A percentile compares a stretch with the other conserved stretches of the same genome.
Conservation (phyloP, 495 filamentous ascomycete species). For the Aspergillus nidulans region DNA sequence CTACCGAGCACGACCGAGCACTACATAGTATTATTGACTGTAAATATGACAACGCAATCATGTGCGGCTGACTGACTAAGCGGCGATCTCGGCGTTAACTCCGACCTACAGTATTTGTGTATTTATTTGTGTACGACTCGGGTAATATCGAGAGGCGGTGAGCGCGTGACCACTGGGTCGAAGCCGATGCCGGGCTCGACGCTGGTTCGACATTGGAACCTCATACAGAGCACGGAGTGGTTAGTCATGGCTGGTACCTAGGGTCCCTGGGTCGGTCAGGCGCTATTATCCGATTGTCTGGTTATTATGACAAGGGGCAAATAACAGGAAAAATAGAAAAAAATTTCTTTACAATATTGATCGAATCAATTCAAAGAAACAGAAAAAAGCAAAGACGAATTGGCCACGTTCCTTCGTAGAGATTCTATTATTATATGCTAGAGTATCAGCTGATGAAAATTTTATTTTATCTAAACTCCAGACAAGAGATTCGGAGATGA, state of each 20-base stretch:
- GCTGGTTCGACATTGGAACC: neutral
- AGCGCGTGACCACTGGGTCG: conserved; percentile 3
- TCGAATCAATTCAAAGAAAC: neutral
- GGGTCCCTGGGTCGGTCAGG: neutral
- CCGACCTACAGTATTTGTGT: neutral
- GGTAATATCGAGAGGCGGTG: conserved; percentile 7
- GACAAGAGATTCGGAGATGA: neutral
- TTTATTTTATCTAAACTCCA: neutral
- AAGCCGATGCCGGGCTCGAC: neutral
- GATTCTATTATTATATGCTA: neutral
- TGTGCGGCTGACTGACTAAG: too few species aligned
- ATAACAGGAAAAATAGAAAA: neutral
- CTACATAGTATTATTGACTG: neutral
- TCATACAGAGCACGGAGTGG: too few species aligned
- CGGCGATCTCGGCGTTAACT: neutral
- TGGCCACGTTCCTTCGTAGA: conserved; percentile 3
- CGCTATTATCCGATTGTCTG: conserved; percentile 8
- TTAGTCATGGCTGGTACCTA: too few species aligned
- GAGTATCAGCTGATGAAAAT: conserved; percentile 9
- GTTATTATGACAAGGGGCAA: conserved; percentile 9
- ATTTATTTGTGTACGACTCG: neutral
- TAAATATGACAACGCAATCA: neutral
- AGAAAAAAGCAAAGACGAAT: conserved; percentile 6
- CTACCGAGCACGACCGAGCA: neutral
- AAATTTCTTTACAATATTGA: neutral